Conservation (phyloP, 495 filamentous ascomycete genomes). For the Daldinia decipiens region DNA sequence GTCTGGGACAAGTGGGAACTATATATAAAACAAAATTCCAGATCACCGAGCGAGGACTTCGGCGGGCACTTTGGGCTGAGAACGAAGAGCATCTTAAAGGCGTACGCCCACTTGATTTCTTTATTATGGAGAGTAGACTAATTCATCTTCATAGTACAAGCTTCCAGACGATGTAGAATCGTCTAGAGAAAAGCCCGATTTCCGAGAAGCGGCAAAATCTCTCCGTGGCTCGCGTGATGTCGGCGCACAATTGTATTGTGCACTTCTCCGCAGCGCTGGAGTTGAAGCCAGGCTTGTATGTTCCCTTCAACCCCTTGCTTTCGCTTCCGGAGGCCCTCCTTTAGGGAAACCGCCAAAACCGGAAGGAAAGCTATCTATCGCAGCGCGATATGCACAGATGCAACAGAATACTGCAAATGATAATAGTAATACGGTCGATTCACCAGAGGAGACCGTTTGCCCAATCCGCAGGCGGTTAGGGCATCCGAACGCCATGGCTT, state of each 20-base stretch:
- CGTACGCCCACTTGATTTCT: constrained; percentile 51
- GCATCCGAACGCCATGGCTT: constrained; percentile 55
- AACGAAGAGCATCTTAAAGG: constrained; percentile 67
- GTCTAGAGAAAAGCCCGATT: constrained; percentile 71
- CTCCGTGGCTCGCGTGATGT: constrained; percentile 85
- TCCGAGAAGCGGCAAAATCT: constrained; percentile 70
- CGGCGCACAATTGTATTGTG: constrained; percentile 90
- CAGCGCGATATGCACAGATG: constrained; percentile 48
- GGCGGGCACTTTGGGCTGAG: constrained; percentile 77
- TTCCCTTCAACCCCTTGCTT: constrained; percentile 86
- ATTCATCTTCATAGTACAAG: constrained; percentile 54
- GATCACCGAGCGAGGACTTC: constrained; percentile 75
- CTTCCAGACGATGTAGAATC: constrained; percentile 64
- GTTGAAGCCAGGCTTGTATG: constrained; percentile 90
- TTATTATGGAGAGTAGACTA: constrained; percentile 32
- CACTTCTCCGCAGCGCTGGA: constrained; percentile 78
- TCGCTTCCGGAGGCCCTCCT: constrained; percentile 64
- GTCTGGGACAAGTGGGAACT: constrained; percentile 74
- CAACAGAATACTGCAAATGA: constrained; percentile 37
- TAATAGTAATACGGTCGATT: constrained; percentile 17
- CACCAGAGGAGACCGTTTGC: constrained; percentile 23
- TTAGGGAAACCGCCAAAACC: constrained; percentile 59
- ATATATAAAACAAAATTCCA: constrained; percentile 73
- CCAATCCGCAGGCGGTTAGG: constrained; percentile 54
- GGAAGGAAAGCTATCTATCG: constrained; percentile 39